These are phyloP conservation scores for Leccinum aurantiacum DNA, from an alignment of 768 basidiomycete species.

Conservation along the genomic window DNA sequence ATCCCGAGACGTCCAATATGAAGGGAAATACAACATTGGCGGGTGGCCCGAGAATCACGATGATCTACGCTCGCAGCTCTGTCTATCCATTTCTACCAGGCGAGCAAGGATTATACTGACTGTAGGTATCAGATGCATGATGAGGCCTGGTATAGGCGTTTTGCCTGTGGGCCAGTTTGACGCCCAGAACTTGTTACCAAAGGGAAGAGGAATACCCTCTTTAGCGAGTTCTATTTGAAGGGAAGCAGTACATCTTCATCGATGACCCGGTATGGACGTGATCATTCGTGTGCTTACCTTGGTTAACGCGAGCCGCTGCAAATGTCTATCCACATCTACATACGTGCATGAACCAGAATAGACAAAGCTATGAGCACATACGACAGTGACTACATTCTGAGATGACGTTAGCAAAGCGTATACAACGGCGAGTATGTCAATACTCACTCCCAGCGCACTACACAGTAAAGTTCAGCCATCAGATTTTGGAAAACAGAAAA, in stretches of 20 bases:
- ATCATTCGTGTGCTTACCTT: constrained; percentile 32
- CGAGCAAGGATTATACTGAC: constrained; percentile 23
- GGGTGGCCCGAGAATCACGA: constrained; percentile 55
- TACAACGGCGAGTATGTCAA: neutral
- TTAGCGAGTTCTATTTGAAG: constrained; percentile 51
- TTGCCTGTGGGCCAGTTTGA: constrained; percentile 60
- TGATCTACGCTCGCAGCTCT: constrained; percentile 35
- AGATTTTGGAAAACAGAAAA: neutral
- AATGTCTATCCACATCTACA: constrained; percentile 41
- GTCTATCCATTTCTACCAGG: neutral
- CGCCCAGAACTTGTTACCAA: constrained; percentile 59
- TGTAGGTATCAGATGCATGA: constrained; percentile 54
- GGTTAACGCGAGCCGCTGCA: constrained; percentile 50
- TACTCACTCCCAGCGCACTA: constrained; percentile 39
- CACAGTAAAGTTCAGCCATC: neutral
- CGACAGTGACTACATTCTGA: constrained; percentile 36
- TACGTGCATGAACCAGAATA: neutral
- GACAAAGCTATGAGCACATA: constrained; percentile 9
- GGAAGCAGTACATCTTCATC: neutral
- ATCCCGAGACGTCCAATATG: constrained; percentile 52
- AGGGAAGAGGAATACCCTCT: constrained; percentile 60
- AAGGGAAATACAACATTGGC: constrained; percentile 55
- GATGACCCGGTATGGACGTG: neutral
- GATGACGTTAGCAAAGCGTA: constrained; percentile 1
- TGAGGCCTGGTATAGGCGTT: constrained; percentile 52